Evolutionary conservation across 1,284 basidiomycete genomes (phyloP), one percentile per base, ranked within the genome.

Genomic region (Ustilago esculenta): DNA sequence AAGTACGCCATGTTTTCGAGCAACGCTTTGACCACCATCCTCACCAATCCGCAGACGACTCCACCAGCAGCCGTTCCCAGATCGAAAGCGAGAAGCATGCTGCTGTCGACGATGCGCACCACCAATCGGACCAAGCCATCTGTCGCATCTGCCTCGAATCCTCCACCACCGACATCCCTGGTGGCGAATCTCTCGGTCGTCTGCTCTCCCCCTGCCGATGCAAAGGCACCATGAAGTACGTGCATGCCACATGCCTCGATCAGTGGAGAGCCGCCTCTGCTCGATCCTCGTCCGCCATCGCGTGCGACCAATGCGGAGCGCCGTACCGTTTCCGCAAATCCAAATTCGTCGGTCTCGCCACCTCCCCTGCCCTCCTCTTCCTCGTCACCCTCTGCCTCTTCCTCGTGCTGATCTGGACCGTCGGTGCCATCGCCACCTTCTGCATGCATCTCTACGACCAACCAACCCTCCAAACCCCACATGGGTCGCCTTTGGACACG

Each of bases 151-250:
- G 65, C n/a, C 41, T 68, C 5, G 65, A 67, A 12, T 54, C 61
- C 18, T 47, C 61, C 0, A 45, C 53, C 8, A 53, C 49, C 15
- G 60, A 56, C 41, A 32, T 20, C 1, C 41, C 46, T 27, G 57
- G 50, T 11, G 68, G 63, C 25, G 68, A 71, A 30, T 59, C 58
- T 23, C 44, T 71, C 4, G 68, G 68, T 25, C 61, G 72, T 1
- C 52, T 74, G 10, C 43, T 74, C 7, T 64, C 66, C 8, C 77
- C 77, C 4, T 79, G 77, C 50, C 48, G 57, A 21, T 79, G 77
- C 54, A 57, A 64, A n/a, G 77, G 77, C 11, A 77, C 77, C n/a
- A 76, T 77, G 75, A 72, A 75, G 55, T 80, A 72, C 40, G 76
- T 80, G 21, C 77, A 80, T 37, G 63, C 72, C n/a, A 66, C 64